Evolutionary conservation across 768 basidiomycete genomes (phyloP).

Genomic region (Phylloporus sp.): DNA sequence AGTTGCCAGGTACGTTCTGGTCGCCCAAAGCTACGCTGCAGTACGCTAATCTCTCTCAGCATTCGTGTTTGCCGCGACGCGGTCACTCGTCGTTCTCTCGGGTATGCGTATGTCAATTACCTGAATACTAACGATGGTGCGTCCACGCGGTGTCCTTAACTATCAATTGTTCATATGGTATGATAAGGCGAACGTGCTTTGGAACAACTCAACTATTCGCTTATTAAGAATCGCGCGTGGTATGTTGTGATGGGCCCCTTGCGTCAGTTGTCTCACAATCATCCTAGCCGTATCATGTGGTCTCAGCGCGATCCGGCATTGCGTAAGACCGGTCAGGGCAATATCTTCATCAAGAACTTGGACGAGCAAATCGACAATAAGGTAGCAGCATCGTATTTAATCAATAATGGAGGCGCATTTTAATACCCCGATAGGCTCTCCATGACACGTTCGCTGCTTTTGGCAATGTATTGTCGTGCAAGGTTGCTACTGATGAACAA

Average conservation of each 20-base stretch:
- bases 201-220: constrained; percentile 98
- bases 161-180: constrained; percentile 1
- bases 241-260: constrained; percentile 32
- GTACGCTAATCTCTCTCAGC: constrained; percentile 36
- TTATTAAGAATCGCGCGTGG: constrained; percentile 98
- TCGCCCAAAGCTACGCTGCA: neutral
- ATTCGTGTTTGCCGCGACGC: constrained; percentile 99
- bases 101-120: constrained; percentile 99
- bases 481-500: constrained; percentile 95
- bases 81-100: constrained; percentile 98
- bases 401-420: neutral
- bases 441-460: constrained; percentile 99
- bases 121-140: constrained; percentile 90
- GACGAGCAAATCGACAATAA: constrained; percentile 98
- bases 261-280: neutral
- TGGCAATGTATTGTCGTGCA: constrained; percentile 98
- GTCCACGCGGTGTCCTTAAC: constrained; percentile 19
- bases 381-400: constrained; percentile 34
- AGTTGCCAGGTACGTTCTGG: constrained; percentile 76
- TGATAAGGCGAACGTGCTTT: constrained; percentile 88
- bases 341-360: constrained; percentile 99
- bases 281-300: constrained; percentile 96
- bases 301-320: constrained; percentile 99
- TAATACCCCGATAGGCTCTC: constrained; percentile 61
- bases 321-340: constrained; percentile 99